Base-by-base conservation (phyloP, 2,329 filamentous ascomycete genomes). In the Dothidotthia symphoricarpi region DNA sequence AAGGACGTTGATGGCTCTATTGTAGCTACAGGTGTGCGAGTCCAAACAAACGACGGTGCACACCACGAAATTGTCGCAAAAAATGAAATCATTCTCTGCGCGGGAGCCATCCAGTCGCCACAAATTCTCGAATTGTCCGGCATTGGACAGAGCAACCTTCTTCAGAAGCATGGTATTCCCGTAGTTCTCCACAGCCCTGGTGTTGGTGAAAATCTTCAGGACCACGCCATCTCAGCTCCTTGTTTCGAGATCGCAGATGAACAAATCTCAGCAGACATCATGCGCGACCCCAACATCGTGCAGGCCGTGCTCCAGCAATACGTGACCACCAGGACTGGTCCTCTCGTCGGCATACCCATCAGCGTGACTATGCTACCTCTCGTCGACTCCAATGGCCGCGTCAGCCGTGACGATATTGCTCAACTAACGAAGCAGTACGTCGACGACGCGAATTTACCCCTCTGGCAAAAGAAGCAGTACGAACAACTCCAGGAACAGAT, bases 41-140 rank as follows among this genome's bases (percentile, higher is more conserved):
- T 75, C 43, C 59, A 39, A 5, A 53, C 63, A 16, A 53, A 53
- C 1, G 68, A 42, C 61, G 15, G 50, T 57, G 8, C 13, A 25
- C 26, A 43, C 28, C 31, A 31, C 4, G 25, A 36, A 3, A 7
- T 40, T 3, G 10, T 25, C 2, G 55, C 52, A 3, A 55, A 25
- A 7, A 48, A 47, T 12, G 47, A 53, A 27, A 38, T 51, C 4
- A 47, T 51, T 4, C 27, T 51, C 6, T 46, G 30, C 29, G 36
- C 39, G 12, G 42, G 45, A 13, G 16, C 36, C 8, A 28, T 51
- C 12, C 24, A 39, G 4, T 37, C 35, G 4, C 33, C 43, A 2
- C 17, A 35, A 9, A 16, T 45, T 7, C 35, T 47, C 6, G 38
- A 47, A 19, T 25, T 50, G 1, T 45, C 44, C 7, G 44, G 41